These are phyloP conservation scores for Solanum chacoense DNA, from an alignment of 305 asterid genomes.

Conservation along the genomic window DNA sequence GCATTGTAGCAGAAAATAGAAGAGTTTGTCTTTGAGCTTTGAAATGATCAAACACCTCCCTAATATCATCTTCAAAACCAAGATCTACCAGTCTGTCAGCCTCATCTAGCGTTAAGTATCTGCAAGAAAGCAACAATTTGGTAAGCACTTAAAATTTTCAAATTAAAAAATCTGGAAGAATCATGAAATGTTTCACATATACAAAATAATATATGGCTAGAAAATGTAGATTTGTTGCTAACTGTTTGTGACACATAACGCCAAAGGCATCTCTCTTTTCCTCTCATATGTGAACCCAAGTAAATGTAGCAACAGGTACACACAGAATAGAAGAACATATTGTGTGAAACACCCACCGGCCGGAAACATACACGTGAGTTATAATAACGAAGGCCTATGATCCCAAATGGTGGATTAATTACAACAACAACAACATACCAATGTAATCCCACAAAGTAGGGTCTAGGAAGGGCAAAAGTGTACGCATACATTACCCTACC, in stretches of 20 bases:
- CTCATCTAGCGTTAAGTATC: conserved; percentile 63
- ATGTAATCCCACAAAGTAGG: background rate
- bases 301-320: background rate
- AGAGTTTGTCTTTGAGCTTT: conserved; percentile 86
- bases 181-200: background rate
- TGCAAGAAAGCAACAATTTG: conserved; percentile 12
- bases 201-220: background rate
- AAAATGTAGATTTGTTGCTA: background rate
- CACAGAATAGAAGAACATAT: background rate
- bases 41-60: conserved; percentile 88
- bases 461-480: background rate
- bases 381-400: background rate
- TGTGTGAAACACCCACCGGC: background rate
- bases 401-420: background rate
- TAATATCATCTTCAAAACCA: conserved; percentile 80
- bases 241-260: background rate
- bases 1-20: conserved; percentile 87
- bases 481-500: background rate
- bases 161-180: background rate
- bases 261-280: background rate
- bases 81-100: conserved; percentile 74
- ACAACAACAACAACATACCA: background rate
- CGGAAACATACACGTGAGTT: background rate
- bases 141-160: background rate
- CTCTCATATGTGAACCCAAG: background rate